A percentile compares a stretch with the other conserved stretches of the same genome.
phyloP scores from a whole-genome alignment of 148 eudicot genomes.

The Spergularia marina region DNA sequence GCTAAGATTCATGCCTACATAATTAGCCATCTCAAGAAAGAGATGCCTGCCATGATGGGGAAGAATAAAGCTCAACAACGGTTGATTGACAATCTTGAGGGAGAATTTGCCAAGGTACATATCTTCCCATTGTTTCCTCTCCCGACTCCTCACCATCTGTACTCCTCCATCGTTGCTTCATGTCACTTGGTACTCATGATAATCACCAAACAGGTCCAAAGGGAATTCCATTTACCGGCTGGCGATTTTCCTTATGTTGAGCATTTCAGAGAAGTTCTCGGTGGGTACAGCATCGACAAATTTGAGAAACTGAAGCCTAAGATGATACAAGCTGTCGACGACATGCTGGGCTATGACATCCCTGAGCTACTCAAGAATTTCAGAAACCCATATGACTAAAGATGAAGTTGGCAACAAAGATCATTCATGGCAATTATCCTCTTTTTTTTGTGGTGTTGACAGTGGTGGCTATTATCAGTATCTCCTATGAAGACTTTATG shows the following conservation, averaged over 20 bases:
- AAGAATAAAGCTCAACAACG: constrained; percentile 80
- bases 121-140: background rate
- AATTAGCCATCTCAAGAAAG: constrained; percentile 83
- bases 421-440: background rate
- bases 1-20: constrained; percentile 91
- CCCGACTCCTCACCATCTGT: background rate
- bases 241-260: constrained; percentile 88
- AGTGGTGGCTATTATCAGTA: too few relatives aligned
- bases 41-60: constrained; percentile 92
- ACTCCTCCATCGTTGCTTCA: background rate
- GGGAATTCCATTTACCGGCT: constrained; percentile 71
- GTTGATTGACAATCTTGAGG: constrained; percentile 78
- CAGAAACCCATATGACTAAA: constrained; percentile 71
- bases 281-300: constrained; percentile 67
- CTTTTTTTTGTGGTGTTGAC: too few relatives aligned
- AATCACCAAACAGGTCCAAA: constrained; percentile 57
- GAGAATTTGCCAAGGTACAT: constrained; percentile 65
- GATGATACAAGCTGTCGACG: constrained; percentile 84
- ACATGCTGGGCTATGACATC: constrained; percentile 86
- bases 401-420: background rate
- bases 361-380: constrained; percentile 83
- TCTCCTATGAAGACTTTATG: constrained; percentile 15
- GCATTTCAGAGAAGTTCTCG: constrained; percentile 66
- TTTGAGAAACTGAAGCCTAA: constrained; percentile 91
- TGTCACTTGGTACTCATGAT: background rate